Conservation (phyloP, 192 early-diverging fungal genomes). For the Entomortierella chlamydospora region DNA sequence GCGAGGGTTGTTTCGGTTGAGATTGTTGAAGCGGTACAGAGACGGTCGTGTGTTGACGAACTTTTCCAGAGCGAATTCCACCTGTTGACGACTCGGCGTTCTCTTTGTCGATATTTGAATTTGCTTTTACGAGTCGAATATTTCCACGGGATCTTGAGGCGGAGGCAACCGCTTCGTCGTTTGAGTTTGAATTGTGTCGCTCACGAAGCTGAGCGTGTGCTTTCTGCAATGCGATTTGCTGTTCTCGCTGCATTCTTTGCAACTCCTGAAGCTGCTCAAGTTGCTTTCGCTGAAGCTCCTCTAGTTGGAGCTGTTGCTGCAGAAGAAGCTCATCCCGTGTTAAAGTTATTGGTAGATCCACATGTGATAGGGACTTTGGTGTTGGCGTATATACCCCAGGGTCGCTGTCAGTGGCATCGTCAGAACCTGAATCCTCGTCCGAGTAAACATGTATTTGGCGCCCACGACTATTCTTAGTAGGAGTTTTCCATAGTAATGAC, state of each 20-base stretch:
- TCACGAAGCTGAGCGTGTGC: conserved; percentile 5
- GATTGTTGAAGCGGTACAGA: too few relatives aligned
- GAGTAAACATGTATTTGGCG: not conserved
- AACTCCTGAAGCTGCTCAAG: conserved; percentile 24
- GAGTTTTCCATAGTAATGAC: too few relatives aligned
- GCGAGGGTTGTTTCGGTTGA: too few relatives aligned
- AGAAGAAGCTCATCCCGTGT: conserved; percentile 14
- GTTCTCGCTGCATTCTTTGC: conserved; percentile 16
- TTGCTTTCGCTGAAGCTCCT: conserved; percentile 27
- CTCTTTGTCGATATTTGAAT: not conserved
- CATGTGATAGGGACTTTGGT: too few relatives aligned
- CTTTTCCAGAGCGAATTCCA: not conserved
- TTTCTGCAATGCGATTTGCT: conserved; percentile 18
- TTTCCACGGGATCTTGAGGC: not conserved
- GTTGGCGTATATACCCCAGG: too few relatives aligned
- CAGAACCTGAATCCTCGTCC: conserved; percentile 9
- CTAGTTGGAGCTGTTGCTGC: conserved; percentile 23
- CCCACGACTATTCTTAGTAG: too few relatives aligned
- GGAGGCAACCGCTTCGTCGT: not conserved
- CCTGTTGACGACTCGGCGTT: not conserved
- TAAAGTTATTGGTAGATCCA: not conserved
- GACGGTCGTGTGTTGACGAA: not conserved
- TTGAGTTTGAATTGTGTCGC: not conserved
- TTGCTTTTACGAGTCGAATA: not conserved
- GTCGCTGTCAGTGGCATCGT: not conserved